Percentiles rank a stretch among this genome's conserved stretches.
These are phyloP conservation scores for Suillus occidentalis DNA, from an alignment of 768 basidiomycete genomes.

Conservation along the genomic window DNA sequence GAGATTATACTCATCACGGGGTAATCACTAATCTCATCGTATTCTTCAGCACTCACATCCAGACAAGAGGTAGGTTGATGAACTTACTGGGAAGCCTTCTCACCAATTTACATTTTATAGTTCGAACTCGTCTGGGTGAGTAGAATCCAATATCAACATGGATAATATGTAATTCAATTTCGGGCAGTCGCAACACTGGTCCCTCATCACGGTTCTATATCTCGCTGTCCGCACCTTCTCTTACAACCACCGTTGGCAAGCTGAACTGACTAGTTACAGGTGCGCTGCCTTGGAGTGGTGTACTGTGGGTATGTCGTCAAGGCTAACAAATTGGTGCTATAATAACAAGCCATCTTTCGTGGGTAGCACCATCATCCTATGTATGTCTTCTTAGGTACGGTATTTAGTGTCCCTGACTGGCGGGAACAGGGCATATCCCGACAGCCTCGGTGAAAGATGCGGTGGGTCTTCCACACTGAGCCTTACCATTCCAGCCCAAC, in stretches of 20 bases:
- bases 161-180: background rate
- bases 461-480: background rate
- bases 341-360: background rate
- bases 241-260: background rate
- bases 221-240: background rate
- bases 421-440: rapidly evolving
- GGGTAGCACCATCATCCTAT: background rate
- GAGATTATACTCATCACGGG: background rate
- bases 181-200: background rate
- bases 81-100: background rate
- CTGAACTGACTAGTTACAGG: background rate
- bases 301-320: background rate
- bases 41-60: background rate
- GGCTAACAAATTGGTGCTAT: background rate
- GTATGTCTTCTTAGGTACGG: background rate
- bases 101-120: background rate
- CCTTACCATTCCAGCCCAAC: background rate
- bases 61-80: background rate
- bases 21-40: background rate
- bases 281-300: background rate
- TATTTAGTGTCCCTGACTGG: background rate
- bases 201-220: background rate
- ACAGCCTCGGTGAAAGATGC: background rate
- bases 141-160: background rate
- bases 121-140: background rate